Percentiles rank a stretch among this genome's conserved stretches.
Evolutionary conservation across 305 asterid species (phyloP).

Genomic region (Fraxinus baroniana): DNA sequence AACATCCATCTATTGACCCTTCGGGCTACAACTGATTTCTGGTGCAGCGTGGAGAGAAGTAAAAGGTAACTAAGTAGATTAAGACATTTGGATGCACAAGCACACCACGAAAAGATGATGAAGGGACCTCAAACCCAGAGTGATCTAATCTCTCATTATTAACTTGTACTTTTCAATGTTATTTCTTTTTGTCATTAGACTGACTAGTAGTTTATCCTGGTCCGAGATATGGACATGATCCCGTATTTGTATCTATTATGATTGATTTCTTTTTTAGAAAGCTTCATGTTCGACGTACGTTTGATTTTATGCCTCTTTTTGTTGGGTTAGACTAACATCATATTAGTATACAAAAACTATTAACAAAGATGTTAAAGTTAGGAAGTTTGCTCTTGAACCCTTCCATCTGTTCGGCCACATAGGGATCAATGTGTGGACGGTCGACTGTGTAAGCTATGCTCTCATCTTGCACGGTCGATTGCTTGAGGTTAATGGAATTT

Average conservation of each 20-base stretch:
- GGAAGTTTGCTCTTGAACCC: background rate
- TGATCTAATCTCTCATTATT: background rate
- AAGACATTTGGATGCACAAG: background rate
- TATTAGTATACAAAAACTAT: background rate
- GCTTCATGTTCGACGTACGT: background rate
- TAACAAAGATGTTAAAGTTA: background rate
- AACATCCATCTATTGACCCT: background rate
- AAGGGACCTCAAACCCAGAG: background rate
- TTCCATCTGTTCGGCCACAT: background rate
- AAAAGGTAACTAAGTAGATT: background rate
- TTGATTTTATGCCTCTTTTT: background rate
- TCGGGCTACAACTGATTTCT: background rate
- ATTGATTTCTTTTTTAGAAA: background rate
- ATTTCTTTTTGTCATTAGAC: background rate
- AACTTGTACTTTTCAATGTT: background rate
- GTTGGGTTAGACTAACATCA: background rate
- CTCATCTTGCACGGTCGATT: background rate
- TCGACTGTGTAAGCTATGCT: background rate
- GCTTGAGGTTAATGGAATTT: background rate
- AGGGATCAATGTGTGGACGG: background rate
- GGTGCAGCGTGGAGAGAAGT: background rate
- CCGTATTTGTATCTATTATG: background rate
- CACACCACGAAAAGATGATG: too few species aligned
- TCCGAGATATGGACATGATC: background rate
- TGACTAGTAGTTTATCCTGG: background rate